Conservation (phyloP, 2,329 filamentous ascomycete genomes). For the Colletotrichum karsti region DNA sequence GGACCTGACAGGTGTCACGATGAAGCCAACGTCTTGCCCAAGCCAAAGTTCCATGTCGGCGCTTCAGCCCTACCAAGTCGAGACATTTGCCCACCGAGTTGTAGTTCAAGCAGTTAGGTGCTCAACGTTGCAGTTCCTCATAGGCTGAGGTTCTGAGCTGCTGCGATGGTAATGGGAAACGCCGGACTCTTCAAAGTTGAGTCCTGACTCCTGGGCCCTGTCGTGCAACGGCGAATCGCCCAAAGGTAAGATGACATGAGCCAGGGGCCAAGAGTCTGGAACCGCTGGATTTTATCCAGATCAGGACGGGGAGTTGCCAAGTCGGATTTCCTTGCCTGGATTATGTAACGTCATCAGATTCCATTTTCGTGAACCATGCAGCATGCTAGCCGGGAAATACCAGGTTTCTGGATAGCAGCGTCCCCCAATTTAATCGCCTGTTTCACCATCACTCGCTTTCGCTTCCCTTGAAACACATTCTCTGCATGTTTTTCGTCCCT, state of each 20-base stretch:
- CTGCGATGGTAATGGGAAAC: neutral
- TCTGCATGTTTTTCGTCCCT: neutral
- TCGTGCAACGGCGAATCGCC: neutral
- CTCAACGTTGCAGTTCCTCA: no score
- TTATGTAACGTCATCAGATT: neutral
- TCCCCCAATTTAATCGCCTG: constrained; percentile 7
- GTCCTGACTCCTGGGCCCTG: neutral
- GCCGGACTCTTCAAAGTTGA: neutral
- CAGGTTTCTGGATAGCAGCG: constrained; percentile 7
- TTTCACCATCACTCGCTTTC: constrained; percentile 15
- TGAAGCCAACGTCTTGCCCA: neutral
- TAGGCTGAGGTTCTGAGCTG: no score
- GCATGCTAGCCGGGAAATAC: neutral
- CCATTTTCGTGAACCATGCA: neutral
- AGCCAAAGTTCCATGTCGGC: neutral
- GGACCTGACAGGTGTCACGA: neutral
- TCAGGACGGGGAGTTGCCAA: neutral
- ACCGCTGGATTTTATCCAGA: neutral
- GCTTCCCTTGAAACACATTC: neutral
- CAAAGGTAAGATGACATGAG: neutral
- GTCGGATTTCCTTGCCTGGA: neutral
- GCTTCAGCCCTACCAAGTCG: neutral
- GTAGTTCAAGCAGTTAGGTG: no score
- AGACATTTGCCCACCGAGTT: no score
- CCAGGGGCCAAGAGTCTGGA: neutral